Conservation (phyloP, 1,284 basidiomycete genomes). For the Anthracocystis setariae region DNA sequence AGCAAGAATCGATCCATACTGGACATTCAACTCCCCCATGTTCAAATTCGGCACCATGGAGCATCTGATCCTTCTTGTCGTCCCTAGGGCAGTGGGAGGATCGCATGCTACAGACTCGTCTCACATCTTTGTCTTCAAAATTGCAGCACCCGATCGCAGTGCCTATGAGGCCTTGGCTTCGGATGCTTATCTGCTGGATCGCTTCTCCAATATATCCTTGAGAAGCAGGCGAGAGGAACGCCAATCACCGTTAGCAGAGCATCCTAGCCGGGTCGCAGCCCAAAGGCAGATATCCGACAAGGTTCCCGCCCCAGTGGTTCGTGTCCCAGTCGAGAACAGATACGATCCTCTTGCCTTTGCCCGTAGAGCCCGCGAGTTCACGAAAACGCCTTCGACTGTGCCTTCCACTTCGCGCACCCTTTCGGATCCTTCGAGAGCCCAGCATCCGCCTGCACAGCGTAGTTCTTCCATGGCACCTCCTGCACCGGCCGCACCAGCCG, state of each 20-base stretch:
- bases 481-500: too few species aligned
- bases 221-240: neutral
- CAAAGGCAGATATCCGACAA: too few species aligned
- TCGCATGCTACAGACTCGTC: too few species aligned
- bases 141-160: neutral
- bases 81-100: neutral
- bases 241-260: neutral
- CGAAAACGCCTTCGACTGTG: neutral
- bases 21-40: neutral
- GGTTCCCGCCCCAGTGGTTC: neutral
- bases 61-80: neutral
- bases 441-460: too few species aligned
- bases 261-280: neutral
- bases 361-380: constrained; percentile 3
- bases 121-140: constrained; percentile 1
- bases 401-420: neutral
- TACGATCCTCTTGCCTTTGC: constrained; percentile 6
- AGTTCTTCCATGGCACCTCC: too few species aligned
- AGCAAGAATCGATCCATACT: neutral
- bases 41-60: neutral
- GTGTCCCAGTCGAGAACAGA: neutral
- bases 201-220: constrained; percentile 2
- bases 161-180: neutral
- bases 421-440: neutral
- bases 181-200: constrained; percentile 1